Conservation (phyloP, 2,329 filamentous ascomycete genomes). For the Xylariaceae sp. region DNA sequence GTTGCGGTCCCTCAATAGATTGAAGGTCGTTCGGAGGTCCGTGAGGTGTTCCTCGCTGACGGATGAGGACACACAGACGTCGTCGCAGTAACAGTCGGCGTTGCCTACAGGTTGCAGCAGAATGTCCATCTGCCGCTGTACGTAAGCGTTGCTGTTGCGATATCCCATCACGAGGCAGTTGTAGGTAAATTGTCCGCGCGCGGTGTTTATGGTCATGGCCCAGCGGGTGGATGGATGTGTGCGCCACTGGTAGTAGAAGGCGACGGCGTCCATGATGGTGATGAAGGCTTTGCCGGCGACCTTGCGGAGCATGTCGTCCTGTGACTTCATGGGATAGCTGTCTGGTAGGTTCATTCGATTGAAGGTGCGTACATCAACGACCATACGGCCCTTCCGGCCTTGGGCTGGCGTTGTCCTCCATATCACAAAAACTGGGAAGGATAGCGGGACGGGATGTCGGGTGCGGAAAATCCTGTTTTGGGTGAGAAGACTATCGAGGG, state of each 20-base stretch:
- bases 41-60: not conserved
- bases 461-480: not conserved
- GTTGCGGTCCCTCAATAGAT: not conserved
- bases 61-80: not conserved
- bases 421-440: slow-evolving; percentile 1
- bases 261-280: not conserved
- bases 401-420: not conserved
- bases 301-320: not conserved
- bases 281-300: not conserved
- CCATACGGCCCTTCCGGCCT: not conserved
- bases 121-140: not conserved
- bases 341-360: not conserved
- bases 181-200: not conserved
- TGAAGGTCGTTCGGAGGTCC: not conserved
- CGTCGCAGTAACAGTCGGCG: not conserved
- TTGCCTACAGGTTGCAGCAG: not conserved
- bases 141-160: not conserved
- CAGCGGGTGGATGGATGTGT: not conserved
- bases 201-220: not conserved
- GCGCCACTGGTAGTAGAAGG: slow-evolving; percentile 1
- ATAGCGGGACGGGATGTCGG: not conserved
- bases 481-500: not conserved
- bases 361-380: not conserved
- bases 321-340: not conserved
- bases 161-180: not conserved